These are phyloP conservation scores for Rhodotorula sp. DNA, from an alignment of 1,284 basidiomycete genomes.

Conservation along the genomic window DNA sequence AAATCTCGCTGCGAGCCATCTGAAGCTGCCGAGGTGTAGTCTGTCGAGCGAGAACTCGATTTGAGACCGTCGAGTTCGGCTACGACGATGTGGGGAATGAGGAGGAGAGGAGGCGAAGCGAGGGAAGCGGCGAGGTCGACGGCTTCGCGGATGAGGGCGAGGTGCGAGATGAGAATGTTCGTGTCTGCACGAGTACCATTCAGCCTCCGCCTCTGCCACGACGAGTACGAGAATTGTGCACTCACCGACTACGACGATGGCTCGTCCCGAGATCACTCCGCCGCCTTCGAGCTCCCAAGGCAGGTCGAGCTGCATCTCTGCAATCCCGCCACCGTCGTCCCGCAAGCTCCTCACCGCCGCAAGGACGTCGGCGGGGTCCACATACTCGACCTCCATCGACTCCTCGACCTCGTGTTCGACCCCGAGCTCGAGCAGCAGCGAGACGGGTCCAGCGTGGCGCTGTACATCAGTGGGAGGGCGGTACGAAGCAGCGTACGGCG, in stretches of 20 bases:
- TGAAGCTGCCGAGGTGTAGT: background rate
- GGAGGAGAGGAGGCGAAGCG: conserved; percentile 6
- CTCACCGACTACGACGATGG: conserved; percentile 26
- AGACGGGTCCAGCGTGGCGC: conserved; percentile 11
- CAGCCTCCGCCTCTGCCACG: background rate
- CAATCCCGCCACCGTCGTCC: background rate
- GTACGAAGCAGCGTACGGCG: conserved; percentile 31
- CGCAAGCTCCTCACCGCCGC: conserved; percentile 55
- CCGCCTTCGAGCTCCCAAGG: conserved; percentile 18
- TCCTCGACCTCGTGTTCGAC: background rate
- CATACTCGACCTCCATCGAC: conserved; percentile 23
- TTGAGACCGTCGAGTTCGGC: conserved; percentile 41
- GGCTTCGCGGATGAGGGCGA: conserved; percentile 22
- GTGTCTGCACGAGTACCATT: conserved; percentile 19
- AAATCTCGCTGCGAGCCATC: background rate
- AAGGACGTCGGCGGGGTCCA: conserved; percentile 56
- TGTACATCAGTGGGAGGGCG: conserved; percentile 7
- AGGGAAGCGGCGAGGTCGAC: conserved; percentile 4
- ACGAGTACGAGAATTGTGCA: background rate
- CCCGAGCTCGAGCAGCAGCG: conserved; percentile 15
- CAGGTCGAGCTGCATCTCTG: conserved; percentile 21
- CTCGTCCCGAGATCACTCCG: background rate
- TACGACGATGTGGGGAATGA: conserved; percentile 38
- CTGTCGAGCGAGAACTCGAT: conserved; percentile 4
- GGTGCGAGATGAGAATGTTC: conserved; percentile 37